phyloP scores from a whole-genome alignment of 108 stramenopile genomes.

The Aurantiochytrium sp. region DNA sequence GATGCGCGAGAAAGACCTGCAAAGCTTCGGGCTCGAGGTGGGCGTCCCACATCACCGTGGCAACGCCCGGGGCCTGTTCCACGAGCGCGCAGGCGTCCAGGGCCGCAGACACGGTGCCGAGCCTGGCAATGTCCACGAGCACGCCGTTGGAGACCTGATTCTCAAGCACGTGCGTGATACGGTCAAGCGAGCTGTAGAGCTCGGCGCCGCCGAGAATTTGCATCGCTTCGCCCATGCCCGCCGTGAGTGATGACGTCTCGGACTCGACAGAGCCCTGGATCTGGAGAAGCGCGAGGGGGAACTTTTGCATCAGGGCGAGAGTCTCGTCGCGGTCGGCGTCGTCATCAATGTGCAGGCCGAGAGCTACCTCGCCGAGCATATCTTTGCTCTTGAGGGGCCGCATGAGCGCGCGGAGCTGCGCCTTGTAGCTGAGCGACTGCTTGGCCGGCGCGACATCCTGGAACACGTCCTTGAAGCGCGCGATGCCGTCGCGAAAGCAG shows the following conservation, averaged over 20 bases:
- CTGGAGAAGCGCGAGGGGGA: background rate
- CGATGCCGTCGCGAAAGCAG: background rate
- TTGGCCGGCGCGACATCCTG: background rate
- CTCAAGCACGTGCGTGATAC: background rate
- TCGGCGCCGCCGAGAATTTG: background rate
- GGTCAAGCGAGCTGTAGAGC: background rate
- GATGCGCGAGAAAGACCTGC: background rate
- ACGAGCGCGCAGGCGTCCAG: background rate
- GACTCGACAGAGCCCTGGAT: background rate
- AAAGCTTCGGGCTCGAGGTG: background rate
- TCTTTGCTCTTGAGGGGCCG: background rate
- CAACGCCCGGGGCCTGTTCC: background rate
- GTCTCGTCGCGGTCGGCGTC: background rate
- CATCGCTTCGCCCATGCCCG: background rate
- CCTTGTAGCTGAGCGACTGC: background rate
- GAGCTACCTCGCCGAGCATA: background rate
- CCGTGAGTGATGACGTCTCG: background rate
- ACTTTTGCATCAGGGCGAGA: background rate
- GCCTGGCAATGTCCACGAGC: background rate
- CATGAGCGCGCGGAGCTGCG: background rate
- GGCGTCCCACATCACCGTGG: background rate
- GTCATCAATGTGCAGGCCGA: background rate
- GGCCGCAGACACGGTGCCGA: background rate
- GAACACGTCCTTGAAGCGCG: background rate
- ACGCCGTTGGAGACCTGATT: background rate